Percentiles rank a stretch among this genome's conserved stretches.
phyloP scores from a whole-genome alignment of 2,329 filamentous ascomycete species.

The Aspergillus sp. region DNA sequence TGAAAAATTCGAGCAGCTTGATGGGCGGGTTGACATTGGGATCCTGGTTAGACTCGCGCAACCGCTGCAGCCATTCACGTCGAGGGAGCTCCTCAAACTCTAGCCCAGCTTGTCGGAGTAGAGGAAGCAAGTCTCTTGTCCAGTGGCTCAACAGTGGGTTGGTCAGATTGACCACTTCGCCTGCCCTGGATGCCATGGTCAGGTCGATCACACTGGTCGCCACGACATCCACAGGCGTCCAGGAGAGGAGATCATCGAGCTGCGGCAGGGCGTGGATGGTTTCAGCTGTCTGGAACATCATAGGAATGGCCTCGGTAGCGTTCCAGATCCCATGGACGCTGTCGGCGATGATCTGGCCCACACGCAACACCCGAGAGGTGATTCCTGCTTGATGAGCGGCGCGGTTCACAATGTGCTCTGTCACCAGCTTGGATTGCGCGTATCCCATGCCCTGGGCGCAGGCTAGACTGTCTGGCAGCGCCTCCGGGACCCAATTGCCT shows the following conservation, averaged over 20 bases:
- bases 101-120: constrained; percentile 50
- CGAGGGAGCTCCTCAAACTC: constrained; percentile 30
- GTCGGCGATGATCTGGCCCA: constrained; percentile 38
- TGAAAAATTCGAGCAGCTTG: constrained; percentile 57
- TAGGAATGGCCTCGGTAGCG: constrained; percentile 45
- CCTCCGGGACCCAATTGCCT: constrained; percentile 35
- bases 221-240: constrained; percentile 49
- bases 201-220: constrained; percentile 38
- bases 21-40: constrained; percentile 53
- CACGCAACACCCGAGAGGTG: constrained; percentile 30
- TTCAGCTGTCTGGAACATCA: constrained; percentile 52
- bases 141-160: constrained; percentile 50
- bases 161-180: constrained; percentile 47
- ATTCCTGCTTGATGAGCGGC: constrained; percentile 18
- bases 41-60: constrained; percentile 52
- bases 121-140: constrained; percentile 54
- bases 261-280: constrained; percentile 50
- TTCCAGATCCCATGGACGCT: constrained; percentile 21
- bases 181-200: constrained; percentile 18
- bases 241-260: constrained; percentile 46
- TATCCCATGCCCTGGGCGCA: constrained; percentile 47
- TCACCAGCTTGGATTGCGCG: constrained; percentile 37
- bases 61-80: constrained; percentile 33
- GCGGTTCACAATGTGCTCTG: constrained; percentile 33
- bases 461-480: constrained; percentile 30